Conservation (phyloP, 495 filamentous ascomycete genomes). For the Echria macrotheca region DNA sequence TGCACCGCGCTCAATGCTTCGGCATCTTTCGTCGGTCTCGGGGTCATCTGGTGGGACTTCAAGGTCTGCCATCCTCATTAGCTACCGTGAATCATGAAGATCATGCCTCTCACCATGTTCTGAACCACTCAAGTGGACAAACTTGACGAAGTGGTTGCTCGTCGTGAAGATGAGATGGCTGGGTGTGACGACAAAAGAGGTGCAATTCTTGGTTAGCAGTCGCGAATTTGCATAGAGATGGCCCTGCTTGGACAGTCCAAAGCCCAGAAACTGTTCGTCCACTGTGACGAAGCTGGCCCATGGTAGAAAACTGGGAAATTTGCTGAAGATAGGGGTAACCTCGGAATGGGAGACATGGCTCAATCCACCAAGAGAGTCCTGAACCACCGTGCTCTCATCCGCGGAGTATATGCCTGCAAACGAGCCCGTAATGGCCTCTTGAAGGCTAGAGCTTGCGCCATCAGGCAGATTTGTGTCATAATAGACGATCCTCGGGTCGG, state of each 20-base stretch:
- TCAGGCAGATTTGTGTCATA: not conserved
- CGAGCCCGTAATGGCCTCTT: constrained; percentile 9
- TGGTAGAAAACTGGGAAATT: constrained; percentile 44
- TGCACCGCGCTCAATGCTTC: constrained; percentile 86
- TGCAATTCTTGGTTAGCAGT: constrained; percentile 74
- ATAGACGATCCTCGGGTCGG: constrained; percentile 12
- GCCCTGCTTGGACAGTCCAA: constrained; percentile 67
- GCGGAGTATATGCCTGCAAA: constrained; percentile 16
- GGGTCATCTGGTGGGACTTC: constrained; percentile 83
- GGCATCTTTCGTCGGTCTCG: constrained; percentile 85
- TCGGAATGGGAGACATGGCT: constrained; percentile 14
- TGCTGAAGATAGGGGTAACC: constrained; percentile 1
- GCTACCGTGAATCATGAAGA: no score
- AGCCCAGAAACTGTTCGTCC: constrained; percentile 39
- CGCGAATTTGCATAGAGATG: constrained; percentile 71
- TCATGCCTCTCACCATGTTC: constrained; percentile 48
- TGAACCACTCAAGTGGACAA: constrained; percentile 68
- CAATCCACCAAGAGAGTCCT: constrained; percentile 35
- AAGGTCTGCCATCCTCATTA: constrained; percentile 56
- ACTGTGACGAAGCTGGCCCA: constrained; percentile 45
- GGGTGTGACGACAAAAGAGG: constrained; percentile 79
- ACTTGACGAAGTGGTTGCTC: constrained; percentile 84
- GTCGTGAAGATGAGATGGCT: constrained; percentile 87
- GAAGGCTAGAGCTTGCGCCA: constrained; percentile 5
- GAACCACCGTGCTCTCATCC: constrained; percentile 21